These are phyloP conservation scores for Filobasidium floriforme DNA, from an alignment of 768 basidiomycete species.

Conservation along the genomic window DNA sequence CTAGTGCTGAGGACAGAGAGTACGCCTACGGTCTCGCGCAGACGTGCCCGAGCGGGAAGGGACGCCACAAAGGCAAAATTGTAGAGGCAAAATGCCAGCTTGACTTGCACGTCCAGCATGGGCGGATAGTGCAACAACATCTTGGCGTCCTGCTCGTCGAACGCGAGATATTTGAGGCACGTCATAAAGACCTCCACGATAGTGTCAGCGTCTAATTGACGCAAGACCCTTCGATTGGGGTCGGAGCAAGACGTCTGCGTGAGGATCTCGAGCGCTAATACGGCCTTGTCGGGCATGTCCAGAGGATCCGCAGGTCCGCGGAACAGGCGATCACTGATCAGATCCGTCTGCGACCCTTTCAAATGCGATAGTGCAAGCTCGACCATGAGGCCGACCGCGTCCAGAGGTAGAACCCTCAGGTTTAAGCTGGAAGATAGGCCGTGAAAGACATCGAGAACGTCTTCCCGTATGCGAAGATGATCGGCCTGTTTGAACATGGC, in stretches of 20 bases:
- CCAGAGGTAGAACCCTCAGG: conserved; percentile 45
- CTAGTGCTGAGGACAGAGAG: conserved; percentile 55
- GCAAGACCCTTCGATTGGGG: conserved; percentile 65
- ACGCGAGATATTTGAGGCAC: conserved; percentile 75
- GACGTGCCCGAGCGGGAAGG: conserved; percentile 60
- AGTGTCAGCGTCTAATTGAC: conserved; percentile 55
- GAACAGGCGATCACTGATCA: conserved; percentile 34
- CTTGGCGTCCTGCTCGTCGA: conserved; percentile 64
- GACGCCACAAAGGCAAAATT: conserved; percentile 76
- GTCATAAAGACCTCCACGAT: conserved; percentile 60
- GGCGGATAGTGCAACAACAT: conserved; percentile 48
- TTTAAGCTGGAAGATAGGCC: conserved; percentile 55
- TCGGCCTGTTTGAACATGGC: conserved; percentile 55
- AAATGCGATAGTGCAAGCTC: conserved; percentile 68
- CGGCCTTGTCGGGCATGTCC: conserved; percentile 53
- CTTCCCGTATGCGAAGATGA: conserved; percentile 65
- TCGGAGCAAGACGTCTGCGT: conserved; percentile 71
- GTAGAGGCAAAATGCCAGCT: conserved; percentile 72
- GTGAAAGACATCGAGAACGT: conserved; percentile 62
- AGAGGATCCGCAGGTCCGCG: conserved; percentile 38
- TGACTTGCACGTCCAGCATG: conserved; percentile 75
- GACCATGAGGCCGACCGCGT: conserved; percentile 52
- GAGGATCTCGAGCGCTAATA: conserved; percentile 75
- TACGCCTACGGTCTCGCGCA: conserved; percentile 64
- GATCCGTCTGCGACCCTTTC: conserved; percentile 53